Base-by-base conservation (phyloP, 2,329 filamentous ascomycete species). In the Epicoccum nigrum region DNA sequence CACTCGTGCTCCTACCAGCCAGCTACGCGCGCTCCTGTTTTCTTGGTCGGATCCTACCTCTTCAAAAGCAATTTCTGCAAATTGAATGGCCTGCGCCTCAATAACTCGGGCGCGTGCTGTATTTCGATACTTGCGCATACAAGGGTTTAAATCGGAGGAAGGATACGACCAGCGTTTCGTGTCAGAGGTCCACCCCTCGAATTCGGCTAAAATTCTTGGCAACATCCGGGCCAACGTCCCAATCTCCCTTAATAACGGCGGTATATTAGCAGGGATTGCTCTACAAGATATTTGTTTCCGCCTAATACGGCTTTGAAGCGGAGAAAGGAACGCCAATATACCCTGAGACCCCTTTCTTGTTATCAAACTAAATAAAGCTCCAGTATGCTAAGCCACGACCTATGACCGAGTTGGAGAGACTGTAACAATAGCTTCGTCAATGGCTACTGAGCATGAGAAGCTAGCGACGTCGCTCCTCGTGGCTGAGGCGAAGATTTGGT, bases 91-190 rank as follows among this genome's bases (percentile, higher is more conserved):
- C 12, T 30, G 25, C 31, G 23, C 37, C 40, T 45, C 37, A 23
- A 43, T 21, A 23, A 1, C 11, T 11, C 13, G 17, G n/a, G 33
- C 42, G 12, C 32, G 12, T 35, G 28, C 32, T 38, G 4, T n/a
- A 2, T 46, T 19, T 19, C 31, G n/a, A 28, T 46, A 41, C 19
- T 23, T 17, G 38, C 15, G 16, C 12, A 21, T 32, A 25, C 21
- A 16, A 31, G 27, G 20, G 27, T 7, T 38, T 37, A 15, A 19
- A n/a, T 30, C 13, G 15, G 3, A 12, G 38, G 43, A 52, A 43
- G 39, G 49, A 46, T 52, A 20, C 32, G 27, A 34, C 32, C 20
- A 46, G 20, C 31, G 43, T 42, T 52, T 46, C 31, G 43, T 6
- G 21, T 34, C 25, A 37, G 21, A 28, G 37, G 23, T 43, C 41